Evolutionary conservation across 176 grass and related monocot species (phyloP).

Genomic region (Ampelocalamus luodianensis): DNA sequence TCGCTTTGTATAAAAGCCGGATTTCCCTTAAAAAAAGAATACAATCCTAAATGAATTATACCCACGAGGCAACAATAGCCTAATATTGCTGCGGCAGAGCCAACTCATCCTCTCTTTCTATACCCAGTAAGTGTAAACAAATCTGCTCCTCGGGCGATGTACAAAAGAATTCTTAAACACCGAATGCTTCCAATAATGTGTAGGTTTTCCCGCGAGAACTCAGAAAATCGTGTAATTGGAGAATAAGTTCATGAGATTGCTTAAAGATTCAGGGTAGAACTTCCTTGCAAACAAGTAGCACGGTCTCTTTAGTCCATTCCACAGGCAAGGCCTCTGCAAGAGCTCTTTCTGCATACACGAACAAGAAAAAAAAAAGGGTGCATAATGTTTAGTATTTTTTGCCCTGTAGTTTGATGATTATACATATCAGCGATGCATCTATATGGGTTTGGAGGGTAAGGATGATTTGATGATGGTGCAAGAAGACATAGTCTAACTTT

Average conservation of each 20-base stretch:
- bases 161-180: neutral
- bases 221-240: conserved; percentile 64
- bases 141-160: neutral
- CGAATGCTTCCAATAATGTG: conserved; percentile 13
- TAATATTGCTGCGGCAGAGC: neutral
- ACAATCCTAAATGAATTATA: conserved; percentile 6
- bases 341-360: conserved; percentile 46
- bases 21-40: too few species aligned
- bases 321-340: conserved; percentile 53
- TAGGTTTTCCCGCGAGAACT: neutral
- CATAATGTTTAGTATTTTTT: neutral
- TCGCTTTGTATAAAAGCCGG: too few species aligned
- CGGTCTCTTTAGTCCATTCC: conserved; percentile 67
- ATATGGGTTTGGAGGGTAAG: neutral
- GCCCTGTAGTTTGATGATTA: neutral
- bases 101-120: conserved; percentile 18
- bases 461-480: neutral
- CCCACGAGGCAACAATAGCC: neutral
- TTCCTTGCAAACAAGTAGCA: conserved; percentile 69
- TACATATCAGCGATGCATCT: neutral
- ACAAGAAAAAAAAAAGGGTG: neutral
- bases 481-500: neutral
- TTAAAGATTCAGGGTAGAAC: conserved; percentile 57
- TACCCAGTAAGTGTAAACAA: conserved; percentile 33
- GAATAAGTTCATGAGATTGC: conserved; percentile 60